Evolutionary conservation across 768 basidiomycete species (phyloP), one percentile per base, ranked within the genome.

Genomic region (Lentinula lateritia): DNA sequence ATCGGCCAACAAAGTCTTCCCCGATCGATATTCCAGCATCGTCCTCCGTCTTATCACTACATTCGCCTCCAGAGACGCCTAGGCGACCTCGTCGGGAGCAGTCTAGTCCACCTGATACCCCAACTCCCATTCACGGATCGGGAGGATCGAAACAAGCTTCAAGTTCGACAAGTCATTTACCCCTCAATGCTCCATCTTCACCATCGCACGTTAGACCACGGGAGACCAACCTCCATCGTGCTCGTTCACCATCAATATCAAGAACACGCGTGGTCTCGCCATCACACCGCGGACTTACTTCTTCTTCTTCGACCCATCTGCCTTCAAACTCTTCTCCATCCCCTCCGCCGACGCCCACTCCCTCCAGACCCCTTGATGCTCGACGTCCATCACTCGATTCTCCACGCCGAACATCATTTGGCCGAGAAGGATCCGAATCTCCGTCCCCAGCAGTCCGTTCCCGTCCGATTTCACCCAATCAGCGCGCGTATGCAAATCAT

Each of bases 271-370:
- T 73, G 10, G 67, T 76, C 13, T 78, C 79, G 34, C 78, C 78
- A 42, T 72, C 74, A 9, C 75, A 74, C 32, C 78, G 80, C 62
- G 77, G 78, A 34, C 66, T 80, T 18, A 69, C 76, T 6, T 83
- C 86, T 2, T 66, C 78, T 5, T 85, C 86, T 3, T 71, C 81
- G 2, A 79, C 83, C 2, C 80, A 83, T 64, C 73, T 84, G 55
- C 80, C 82, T 56, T 43, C 23, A n/a, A 71, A 80, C 8, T 70
- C 78, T 12, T 69, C 75, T 4, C 61, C 70, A 28, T 56, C 70
- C 52, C 68, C 68, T 41, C 70, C 72, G 59, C 64, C 70, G 15
- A 73, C 71, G 16, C 66, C 61, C 23, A 62, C 74, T 64, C 62
- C 34, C n/a, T 34, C 32, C 3, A 32, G 73, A 61, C 62, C 73